A percentile compares a stretch with the other conserved stretches of the same genome.
Conservation (phyloP, 2,329 filamentous ascomycete genomes). For the Penicillium decumbens region DNA sequence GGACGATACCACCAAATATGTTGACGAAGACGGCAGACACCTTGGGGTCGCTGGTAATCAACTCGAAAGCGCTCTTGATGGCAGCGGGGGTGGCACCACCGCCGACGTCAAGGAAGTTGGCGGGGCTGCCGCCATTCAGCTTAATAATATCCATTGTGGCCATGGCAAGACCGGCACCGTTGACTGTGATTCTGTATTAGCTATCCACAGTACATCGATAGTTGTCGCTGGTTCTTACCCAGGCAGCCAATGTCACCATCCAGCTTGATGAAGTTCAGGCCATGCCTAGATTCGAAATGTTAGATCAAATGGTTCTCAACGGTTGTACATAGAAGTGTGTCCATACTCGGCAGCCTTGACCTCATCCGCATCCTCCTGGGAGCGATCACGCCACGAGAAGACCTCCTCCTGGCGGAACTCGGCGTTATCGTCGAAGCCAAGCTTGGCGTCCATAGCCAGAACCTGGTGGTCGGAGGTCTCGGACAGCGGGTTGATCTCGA, state of each 20-base stretch:
- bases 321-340: neutral
- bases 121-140: slow-evolving; percentile 90
- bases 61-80: slow-evolving; percentile 95
- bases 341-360: slow-evolving; percentile 87
- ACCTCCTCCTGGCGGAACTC: slow-evolving; percentile 97
- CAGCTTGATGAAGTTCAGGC: slow-evolving; percentile 99
- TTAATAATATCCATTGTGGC: slow-evolving; percentile 99
- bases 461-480: slow-evolving; percentile 98
- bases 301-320: slow-evolving; percentile 11
- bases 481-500: slow-evolving; percentile 98
- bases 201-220: neutral
- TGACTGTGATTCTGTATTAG: slow-evolving; percentile 54
- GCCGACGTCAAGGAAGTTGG: slow-evolving; percentile 98
- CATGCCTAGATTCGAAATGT: slow-evolving; percentile 42
- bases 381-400: slow-evolving; percentile 87
- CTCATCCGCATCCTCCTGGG: slow-evolving; percentile 95
- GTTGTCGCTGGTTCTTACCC: slow-evolving; percentile 27
- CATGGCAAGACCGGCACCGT: slow-evolving; percentile 98
- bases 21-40: slow-evolving; percentile 99
- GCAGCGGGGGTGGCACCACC: slow-evolving; percentile 94
- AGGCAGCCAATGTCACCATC: slow-evolving; percentile 98
- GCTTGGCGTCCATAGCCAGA: slow-evolving; percentile 98
- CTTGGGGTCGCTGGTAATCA: slow-evolving; percentile 97
- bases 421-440: slow-evolving; percentile 97
- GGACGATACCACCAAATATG: slow-evolving; percentile 98